Base-by-base conservation (phyloP, 441 rosid species). In the Viola pubescens region DNA sequence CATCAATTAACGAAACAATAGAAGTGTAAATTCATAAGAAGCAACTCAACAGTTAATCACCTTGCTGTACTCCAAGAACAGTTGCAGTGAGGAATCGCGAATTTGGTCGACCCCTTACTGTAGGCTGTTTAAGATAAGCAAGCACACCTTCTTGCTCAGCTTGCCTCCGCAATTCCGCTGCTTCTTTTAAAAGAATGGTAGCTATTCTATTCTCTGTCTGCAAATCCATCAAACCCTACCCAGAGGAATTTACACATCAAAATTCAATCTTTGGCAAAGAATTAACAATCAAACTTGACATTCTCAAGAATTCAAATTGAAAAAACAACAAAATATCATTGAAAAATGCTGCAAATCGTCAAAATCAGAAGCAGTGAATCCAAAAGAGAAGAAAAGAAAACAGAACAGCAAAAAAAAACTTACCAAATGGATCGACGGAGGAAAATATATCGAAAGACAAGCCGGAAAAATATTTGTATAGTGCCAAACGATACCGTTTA, bases 181-280 rank as follows among this genome's bases (percentile, higher is more conserved):
- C 95, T 79, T 92, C 98, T 76, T 85, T 87, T 69, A 92, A 60
- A 37, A 92, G 92, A 64, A 86, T 73, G 13, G 92, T 78, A 69
- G 95, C 97, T 70, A 89, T 80, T 62, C 94, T 79, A 67, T 89
- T 92, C 56, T 89, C 98, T 13, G 95, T 89, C 65, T 84, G 88
- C 62, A 92, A 67, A 84, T 89, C 97, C 98, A 92, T 92, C 66
- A 49, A 39, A 19, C 7, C 52, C 70, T 63, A 67, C 54, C 48
- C 59, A 67, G 8, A 41, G 51, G 56, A 62, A 42, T 60, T 10
- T 16, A 44, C 41, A 59, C 37, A 50, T 50, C 7, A 9, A 14
- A 7, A 50, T 16, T 7, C 34, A 3, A 9, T 50, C 19, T 4
- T 3, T 37, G 19, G 53, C 34, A 50, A 13, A 7, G 9, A 50